Evolutionary conservation across 768 basidiomycete genomes (phyloP).

Genomic region (Tylopilus plumbeoviolaceoides): DNA sequence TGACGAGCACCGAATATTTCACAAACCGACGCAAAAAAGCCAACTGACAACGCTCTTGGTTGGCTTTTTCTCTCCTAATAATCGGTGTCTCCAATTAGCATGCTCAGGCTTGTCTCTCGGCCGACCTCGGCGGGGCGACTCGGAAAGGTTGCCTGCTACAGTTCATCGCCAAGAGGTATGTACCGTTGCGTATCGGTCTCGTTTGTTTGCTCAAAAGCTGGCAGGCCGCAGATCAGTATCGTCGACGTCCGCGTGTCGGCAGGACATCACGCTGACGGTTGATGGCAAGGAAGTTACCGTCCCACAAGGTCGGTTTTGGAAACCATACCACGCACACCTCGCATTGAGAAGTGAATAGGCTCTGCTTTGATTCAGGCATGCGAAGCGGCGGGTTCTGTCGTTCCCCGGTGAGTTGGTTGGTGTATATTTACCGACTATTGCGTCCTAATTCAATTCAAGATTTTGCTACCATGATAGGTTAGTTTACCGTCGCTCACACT

Average conservation of each 20-base stretch:
- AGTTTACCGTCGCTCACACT: constrained; percentile 8
- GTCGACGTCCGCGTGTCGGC: constrained; percentile 60
- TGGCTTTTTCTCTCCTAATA: constrained; percentile 17
- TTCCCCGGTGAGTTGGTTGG: constrained; percentile 58
- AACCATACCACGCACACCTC: background rate
- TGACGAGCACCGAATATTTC: constrained; percentile 37
- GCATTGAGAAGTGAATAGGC: constrained; percentile 41
- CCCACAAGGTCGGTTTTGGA: constrained; percentile 73
- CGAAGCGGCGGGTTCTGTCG: constrained; percentile 78
- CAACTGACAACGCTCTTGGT: constrained; percentile 12
- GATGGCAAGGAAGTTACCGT: constrained; percentile 98
- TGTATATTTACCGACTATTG: background rate
- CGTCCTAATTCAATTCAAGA: constrained; percentile 35
- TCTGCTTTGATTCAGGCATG: constrained; percentile 97
- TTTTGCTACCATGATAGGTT: constrained; percentile 87
- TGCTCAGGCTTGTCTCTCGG: constrained; percentile 71
- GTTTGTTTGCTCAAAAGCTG: background rate
- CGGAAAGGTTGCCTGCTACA: constrained; percentile 52
- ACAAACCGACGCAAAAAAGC: constrained; percentile 5
- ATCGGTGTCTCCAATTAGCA: constrained; percentile 29
- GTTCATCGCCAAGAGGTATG: constrained; percentile 35
- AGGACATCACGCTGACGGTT: constrained; percentile 88
- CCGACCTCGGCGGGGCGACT: constrained; percentile 66
- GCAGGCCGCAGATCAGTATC: constrained; percentile 60
- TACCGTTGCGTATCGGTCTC: background rate